phyloP scores from a whole-genome alignment of 2,329 filamentous ascomycete species.

The Incumbomyces lentus region DNA sequence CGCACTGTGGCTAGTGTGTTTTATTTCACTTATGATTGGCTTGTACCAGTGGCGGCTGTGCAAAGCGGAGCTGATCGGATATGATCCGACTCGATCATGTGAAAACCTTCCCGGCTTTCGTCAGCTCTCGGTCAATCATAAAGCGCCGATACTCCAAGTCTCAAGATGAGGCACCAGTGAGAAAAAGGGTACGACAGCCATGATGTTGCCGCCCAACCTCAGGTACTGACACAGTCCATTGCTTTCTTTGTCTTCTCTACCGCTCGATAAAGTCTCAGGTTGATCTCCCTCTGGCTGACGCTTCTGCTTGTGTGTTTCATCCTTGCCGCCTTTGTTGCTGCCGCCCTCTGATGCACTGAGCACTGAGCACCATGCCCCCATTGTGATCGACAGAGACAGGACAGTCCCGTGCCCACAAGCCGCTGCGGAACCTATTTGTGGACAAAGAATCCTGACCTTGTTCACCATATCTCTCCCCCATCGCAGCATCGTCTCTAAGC shows the following conservation, averaged over 20 bases:
- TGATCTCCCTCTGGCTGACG: not conserved
- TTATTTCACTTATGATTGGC: too few species aligned
- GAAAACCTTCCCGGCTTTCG: not conserved
- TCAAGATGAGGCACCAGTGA: constrained; percentile 6
- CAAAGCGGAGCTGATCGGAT: too few species aligned
- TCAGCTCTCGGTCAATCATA: constrained; percentile 2
- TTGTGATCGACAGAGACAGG: not conserved
- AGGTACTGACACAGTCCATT: not conserved
- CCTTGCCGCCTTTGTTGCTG: constrained; percentile 1
- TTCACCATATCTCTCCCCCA: not conserved
- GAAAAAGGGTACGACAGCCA: not conserved
- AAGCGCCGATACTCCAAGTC: constrained; percentile 1
- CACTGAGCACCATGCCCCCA: not conserved
- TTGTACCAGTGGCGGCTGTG: too few species aligned
- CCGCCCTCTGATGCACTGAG: not conserved
- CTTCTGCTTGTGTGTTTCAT: not conserved
- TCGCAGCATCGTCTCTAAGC: too few species aligned
- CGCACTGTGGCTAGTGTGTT: too few species aligned
- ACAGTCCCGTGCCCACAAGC: not conserved
- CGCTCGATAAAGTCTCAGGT: not conserved
- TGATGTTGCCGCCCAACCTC: constrained; percentile 3
- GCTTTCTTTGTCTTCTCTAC: not conserved
- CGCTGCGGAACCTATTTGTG: constrained; percentile 2
- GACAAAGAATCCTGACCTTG: not conserved
- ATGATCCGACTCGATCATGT: too few species aligned